These are phyloP conservation scores for Trifolium fragiferum DNA, from an alignment of 306 rosid species.

Conservation along the genomic window DNA sequence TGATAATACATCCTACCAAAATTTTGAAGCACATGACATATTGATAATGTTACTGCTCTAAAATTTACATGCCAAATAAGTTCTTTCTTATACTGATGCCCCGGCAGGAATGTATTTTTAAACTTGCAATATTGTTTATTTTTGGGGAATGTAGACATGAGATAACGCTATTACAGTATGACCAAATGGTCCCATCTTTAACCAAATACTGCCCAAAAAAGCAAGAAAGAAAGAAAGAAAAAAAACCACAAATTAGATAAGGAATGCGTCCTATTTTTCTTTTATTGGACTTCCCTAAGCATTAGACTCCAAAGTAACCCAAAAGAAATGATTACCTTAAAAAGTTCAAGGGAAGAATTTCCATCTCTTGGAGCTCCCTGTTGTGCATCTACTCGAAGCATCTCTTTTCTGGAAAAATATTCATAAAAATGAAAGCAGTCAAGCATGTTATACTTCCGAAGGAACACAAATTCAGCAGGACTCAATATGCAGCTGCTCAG, in stretches of 20 bases:
- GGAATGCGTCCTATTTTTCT: conserved; percentile 10
- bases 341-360: conserved; percentile 83
- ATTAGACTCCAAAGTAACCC: conserved; percentile 28
- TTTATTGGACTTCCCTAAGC: conserved; percentile 18
- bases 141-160: neutral
- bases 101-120: neutral
- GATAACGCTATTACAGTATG: neutral
- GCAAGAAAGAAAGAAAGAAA: neutral
- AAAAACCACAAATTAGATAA: neutral
- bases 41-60: neutral
- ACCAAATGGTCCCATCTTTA: neutral
- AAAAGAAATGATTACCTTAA: conserved; percentile 61
- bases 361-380: conserved; percentile 98
- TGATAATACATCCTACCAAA: too few species aligned
- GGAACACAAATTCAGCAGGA: conserved; percentile 24
- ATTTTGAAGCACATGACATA: neutral
- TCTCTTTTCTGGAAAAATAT: conserved; percentile 66
- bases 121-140: neutral
- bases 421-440: conserved; percentile 31
- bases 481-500: conserved; percentile 5
- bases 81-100: neutral
- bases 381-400: conserved; percentile 97
- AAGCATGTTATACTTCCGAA: conserved; percentile 10
- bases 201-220: conserved; percentile 4
- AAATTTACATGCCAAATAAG: neutral